phyloP scores from a whole-genome alignment of 2,329 filamentous ascomycete species.

The Alternaria conjuncta region DNA sequence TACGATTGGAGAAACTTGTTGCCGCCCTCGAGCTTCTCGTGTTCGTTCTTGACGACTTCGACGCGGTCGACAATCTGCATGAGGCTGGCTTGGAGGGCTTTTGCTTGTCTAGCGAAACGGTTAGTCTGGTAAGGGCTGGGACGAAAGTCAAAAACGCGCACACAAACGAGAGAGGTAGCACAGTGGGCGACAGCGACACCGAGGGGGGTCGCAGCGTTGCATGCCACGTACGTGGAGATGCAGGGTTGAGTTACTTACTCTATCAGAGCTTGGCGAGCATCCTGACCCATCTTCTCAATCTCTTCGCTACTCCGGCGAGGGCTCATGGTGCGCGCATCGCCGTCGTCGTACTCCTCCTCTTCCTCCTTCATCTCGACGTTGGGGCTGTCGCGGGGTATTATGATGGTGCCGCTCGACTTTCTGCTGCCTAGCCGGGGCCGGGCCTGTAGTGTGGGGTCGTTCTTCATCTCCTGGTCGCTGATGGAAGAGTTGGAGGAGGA shows the following conservation, averaged over 20 bases:
- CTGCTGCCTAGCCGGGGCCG: conserved; percentile 74
- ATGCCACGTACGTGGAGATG: not conserved
- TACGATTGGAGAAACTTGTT: conserved; percentile 89
- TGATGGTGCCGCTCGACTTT: conserved; percentile 82
- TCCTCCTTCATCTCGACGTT: conserved; percentile 75
- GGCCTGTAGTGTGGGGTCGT: conserved; percentile 56
- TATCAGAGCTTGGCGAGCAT: conserved; percentile 71
- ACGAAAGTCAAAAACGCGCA: conserved; percentile 2
- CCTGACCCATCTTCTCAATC: conserved; percentile 83
- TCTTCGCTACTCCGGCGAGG: conserved; percentile 89
- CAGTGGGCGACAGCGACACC: not conserved
- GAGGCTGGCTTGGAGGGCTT: conserved; percentile 85
- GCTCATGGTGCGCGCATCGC: conserved; percentile 94
- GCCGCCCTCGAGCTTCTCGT: conserved; percentile 94
- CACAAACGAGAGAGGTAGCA: not conserved
- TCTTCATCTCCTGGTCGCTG: conserved; percentile 43
- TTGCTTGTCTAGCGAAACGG: conserved; percentile 72
- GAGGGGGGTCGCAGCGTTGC: not conserved
- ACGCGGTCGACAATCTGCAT: conserved; percentile 90
- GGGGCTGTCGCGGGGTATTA: conserved; percentile 77
- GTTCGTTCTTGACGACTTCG: conserved; percentile 90
- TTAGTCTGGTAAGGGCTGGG: conserved; percentile 10
- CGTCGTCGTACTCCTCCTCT: conserved; percentile 78
- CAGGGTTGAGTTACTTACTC: conserved; percentile 56
- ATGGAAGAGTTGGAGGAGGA: conserved; percentile 55